phyloP scores from a whole-genome alignment of 768 basidiomycete genomes.

The Lactarius deliciosus region DNA sequence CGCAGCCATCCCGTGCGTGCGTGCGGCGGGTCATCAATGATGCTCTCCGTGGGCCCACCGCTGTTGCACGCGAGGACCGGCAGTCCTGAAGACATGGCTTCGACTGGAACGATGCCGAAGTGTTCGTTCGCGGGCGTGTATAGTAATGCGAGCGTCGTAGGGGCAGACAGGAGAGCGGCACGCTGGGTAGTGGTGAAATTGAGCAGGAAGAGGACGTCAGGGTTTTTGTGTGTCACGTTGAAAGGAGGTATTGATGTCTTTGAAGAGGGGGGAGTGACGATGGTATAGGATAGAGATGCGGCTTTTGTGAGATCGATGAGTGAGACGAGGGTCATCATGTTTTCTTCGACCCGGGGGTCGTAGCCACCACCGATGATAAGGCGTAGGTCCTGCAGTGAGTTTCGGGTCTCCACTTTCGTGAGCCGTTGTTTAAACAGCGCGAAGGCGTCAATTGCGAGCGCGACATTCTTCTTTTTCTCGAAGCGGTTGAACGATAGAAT shows the following conservation, averaged over 20 bases:
- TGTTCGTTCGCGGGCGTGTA: constrained; percentile 97
- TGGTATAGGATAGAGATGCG: constrained; percentile 55
- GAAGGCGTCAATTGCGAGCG: constrained; percentile 79
- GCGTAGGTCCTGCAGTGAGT: constrained; percentile 44
- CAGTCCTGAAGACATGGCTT: constrained; percentile 89
- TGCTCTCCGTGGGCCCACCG: constrained; percentile 89
- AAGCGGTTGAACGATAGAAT: constrained; percentile 91
- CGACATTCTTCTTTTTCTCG: constrained; percentile 91
- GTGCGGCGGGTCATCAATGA: constrained; percentile 44
- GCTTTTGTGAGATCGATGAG: constrained; percentile 61
- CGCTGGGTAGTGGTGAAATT: constrained; percentile 89
- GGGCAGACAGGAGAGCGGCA: constrained; percentile 68
- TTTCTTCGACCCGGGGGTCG: constrained; percentile 85
- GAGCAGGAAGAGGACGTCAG: constrained; percentile 83
- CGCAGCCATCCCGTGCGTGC: constrained; percentile 79
- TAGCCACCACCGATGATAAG: constrained; percentile 91
- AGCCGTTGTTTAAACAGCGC: constrained; percentile 48
- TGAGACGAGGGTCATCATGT: constrained; percentile 61
- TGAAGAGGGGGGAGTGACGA: constrained; percentile 50
- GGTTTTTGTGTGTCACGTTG: constrained; percentile 39
- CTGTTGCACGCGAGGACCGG: constrained; percentile 86
- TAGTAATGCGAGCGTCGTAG: constrained; percentile 69
- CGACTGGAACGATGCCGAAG: constrained; percentile 95
- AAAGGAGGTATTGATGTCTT: constrained; percentile 43
- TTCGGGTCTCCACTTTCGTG: constrained; percentile 21